Conservation (phyloP, 2,329 filamentous ascomycete species). For the Hansfordia pulvinata region DNA sequence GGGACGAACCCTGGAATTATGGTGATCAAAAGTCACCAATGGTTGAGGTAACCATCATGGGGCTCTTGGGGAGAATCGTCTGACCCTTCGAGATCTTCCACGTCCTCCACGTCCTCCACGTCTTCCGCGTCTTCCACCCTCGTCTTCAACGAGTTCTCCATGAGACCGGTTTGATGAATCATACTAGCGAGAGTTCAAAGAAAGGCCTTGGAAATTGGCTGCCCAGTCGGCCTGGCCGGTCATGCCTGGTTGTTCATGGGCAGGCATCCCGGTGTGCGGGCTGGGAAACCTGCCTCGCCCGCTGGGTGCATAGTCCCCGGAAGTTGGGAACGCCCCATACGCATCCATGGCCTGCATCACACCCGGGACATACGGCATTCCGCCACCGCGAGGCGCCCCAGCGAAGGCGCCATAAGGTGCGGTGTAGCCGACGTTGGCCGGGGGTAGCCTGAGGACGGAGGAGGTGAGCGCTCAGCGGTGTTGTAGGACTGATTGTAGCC, state of each 20-base stretch:
- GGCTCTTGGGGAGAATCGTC: too few species aligned
- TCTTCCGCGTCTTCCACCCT: too few species aligned
- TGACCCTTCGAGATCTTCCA: too few species aligned
- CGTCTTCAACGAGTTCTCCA: too few species aligned
- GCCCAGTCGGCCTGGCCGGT: constrained; percentile 44
- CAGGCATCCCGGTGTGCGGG: constrained; percentile 17
- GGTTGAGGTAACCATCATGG: too few species aligned
- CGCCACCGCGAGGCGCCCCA: constrained; percentile 21
- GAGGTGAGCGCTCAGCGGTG: constrained; percentile 25
- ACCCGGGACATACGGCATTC: constrained; percentile 22
- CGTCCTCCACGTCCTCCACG: too few species aligned
- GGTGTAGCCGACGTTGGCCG: constrained; percentile 24
- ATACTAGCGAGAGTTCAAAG: constrained; percentile 53
- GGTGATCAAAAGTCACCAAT: too few species aligned
- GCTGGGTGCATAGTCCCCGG: constrained; percentile 28
- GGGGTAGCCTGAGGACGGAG: constrained; percentile 23
- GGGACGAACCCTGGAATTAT: too few species aligned
- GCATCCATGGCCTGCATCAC: constrained; percentile 26
- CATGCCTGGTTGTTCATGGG: constrained; percentile 20
- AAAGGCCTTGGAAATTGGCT: constrained; percentile 54
- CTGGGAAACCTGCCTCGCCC: constrained; percentile 24
- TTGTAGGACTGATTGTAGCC: constrained; percentile 26
- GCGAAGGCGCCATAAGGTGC: constrained; percentile 30
- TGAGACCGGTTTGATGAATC: constrained; percentile 5
- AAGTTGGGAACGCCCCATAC: constrained; percentile 25